Evolutionary conservation across 1,284 basidiomycete species (phyloP), one percentile per base, ranked within the genome.

Genomic region (Ganoderma lucidum): DNA sequence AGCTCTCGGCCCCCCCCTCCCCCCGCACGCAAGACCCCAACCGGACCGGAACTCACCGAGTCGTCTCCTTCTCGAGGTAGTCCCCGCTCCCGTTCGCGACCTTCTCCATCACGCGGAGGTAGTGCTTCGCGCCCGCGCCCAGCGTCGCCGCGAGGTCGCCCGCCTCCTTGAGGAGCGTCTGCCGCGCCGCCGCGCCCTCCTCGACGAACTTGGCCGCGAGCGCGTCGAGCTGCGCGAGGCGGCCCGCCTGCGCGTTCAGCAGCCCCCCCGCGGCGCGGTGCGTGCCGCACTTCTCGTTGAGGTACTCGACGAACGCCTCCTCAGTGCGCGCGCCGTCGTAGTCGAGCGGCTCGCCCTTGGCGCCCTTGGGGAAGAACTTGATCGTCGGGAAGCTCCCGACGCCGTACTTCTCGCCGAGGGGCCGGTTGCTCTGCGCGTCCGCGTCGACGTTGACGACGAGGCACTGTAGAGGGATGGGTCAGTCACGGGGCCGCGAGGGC

Each of bases 61-160:
- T 90, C 59, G 88, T 83, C 84, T 99, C 97, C 84, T 96, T 97
- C 79, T 89, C 86, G 66, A 98, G 78, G 84, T 97, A 99, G 41
- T 82, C 88, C 74, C 93, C 90, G 44, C 90, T 87, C 63, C 90
- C 89, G 68, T 87, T 90, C 41, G 89, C 82, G 23, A 96, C 85
- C 83, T 97, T 96, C 82, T 96, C 92, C 94, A 99, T 96, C 58
- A 97, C 92, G 74, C 91, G 91, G 71, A 97, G 73, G 82, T 99
- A 99, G 81, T 96, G 94, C 72, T 89, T 86, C n/a, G 91, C 89
- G 35, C 88, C 84, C 9, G 78, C 81, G 28, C 88, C 87, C 35
- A 84, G 80, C 8, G 78, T 78, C 9, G 79, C 76, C 1, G 87
- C 87, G 15, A 93, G 76, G 0, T 75, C 75, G 56, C 81, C 77